These are phyloP conservation scores for Ajuga chamaepitys DNA, from an alignment of 257 asterid genomes.

Conservation along the genomic window DNA sequence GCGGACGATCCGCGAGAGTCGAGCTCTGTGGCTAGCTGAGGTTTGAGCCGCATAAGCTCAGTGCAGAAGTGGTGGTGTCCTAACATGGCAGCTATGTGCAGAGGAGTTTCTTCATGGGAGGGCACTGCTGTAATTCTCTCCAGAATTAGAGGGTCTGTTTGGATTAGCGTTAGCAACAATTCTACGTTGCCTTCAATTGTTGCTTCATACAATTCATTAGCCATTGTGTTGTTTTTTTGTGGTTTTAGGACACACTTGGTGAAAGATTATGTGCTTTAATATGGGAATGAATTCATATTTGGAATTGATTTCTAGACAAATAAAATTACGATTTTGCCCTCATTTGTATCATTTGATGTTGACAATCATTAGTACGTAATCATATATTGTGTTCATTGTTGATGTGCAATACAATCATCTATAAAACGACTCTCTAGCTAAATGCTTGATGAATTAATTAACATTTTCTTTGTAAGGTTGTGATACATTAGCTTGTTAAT, in stretches of 20 bases:
- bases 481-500: no score
- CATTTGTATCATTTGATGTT: background rate
- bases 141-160: background rate
- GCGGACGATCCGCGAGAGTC: background rate
- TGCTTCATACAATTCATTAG: background rate
- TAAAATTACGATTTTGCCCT: no score
- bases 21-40: background rate
- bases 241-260: background rate
- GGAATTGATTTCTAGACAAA: no score
- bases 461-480: no score
- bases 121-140: background rate
- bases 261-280: no score
- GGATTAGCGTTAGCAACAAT: background rate
- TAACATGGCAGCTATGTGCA: background rate
- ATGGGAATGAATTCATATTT: no score
- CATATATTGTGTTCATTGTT: no score
- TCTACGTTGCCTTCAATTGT: background rate
- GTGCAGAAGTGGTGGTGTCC: background rate
- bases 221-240: background rate
- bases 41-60: background rate
- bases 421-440: no score
- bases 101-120: background rate
- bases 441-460: no score
- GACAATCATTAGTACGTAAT: no score
- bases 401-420: no score